phyloP scores from a whole-genome alignment of 192 early-diverging fungal genomes.

The Coemansia sp. region DNA sequence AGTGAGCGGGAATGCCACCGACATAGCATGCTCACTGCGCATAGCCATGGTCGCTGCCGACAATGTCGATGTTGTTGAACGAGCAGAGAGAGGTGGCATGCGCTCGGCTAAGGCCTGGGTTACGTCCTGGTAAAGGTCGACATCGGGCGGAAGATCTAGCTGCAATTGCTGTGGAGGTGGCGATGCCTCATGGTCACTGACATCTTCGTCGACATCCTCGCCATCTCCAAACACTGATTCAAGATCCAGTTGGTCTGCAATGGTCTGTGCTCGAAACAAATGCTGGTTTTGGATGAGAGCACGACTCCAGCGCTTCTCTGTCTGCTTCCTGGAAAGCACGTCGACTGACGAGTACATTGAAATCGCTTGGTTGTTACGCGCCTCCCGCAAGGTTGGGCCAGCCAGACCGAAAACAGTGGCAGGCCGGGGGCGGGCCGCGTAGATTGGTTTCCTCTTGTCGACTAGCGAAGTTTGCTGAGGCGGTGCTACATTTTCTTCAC shows the following conservation, averaged over 20 bases:
- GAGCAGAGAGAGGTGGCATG: constrained; percentile 30
- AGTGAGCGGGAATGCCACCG: neutral
- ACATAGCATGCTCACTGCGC: constrained; percentile 4
- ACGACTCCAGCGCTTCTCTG: constrained; percentile 50
- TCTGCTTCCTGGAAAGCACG: constrained; percentile 36
- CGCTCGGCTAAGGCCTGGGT: constrained; percentile 49
- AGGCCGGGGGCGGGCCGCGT: constrained; percentile 14
- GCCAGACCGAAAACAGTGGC: constrained; percentile 10
- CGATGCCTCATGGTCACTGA: neutral
- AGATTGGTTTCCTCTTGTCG: constrained; percentile 12
- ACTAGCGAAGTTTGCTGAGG: constrained; percentile 2
- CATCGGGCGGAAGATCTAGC: constrained; percentile 43
- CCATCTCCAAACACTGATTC: neutral
- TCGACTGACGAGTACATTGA: constrained; percentile 29
- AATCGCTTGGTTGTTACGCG: constrained; percentile 10
- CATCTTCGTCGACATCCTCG: neutral
- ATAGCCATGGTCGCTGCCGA: constrained; percentile 24
- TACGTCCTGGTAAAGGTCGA: constrained; percentile 44
- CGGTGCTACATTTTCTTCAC: neutral
- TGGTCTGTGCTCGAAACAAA: constrained; percentile 25
- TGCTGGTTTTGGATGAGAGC: constrained; percentile 54
- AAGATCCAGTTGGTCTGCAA: constrained; percentile 12
- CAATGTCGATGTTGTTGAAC: constrained; percentile 19
- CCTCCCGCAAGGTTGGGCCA: neutral
- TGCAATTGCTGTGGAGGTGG: constrained; percentile 26